Evolutionary conservation across 805 yeast genomes (phyloP), one percentile per base, ranked within the genome.

Genomic region (Ogataea siamensis): DNA sequence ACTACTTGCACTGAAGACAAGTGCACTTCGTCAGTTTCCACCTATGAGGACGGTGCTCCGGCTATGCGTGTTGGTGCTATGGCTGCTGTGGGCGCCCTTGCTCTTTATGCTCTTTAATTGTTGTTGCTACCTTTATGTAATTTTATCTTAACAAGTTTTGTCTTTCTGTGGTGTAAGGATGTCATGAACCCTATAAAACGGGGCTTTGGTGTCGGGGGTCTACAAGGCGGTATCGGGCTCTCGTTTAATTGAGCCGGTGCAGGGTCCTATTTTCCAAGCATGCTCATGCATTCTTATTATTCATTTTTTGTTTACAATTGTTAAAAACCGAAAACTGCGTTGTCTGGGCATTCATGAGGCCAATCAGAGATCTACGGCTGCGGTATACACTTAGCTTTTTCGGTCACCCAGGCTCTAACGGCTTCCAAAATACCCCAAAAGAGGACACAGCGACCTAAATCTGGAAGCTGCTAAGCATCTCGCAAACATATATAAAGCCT

Each of bases 71-170:
- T 43, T 32, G 55, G 52, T 40, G 55, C 55, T 32, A 27, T 47
- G 25, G 57, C 55, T 34, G 57, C 51, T 37, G 33, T 55, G 32
- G 57, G 55, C 42, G 58, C 57, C 29, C 54, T 51, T 32, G 58
- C 57, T 35, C 26, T 54, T 31, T 55, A 49, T 46, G 40, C 50
- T 34, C 43, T 53, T 33, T 55, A 46, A 43, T 40, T 18, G 24
- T 13, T n/a, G n/a, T 7, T 29, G n/a, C n/a, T 2, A 2, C n/a
- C 5, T 11, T 11, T 22, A 11, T 22, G 25, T 22, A 22, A 22
- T 22, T 11, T 8, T 22, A 11, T 22, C 15, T 15, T 25, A 14
- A 14, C 5, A 5, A 13, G 11, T n/a, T n/a, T n/a, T n/a, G n/a
- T n/a, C n/a, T n/a, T n/a, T n/a, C n/a, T n/a, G n/a, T 6, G 28